Conservation (phyloP, 768 basidiomycete genomes). For the Porphyrellus cyaneotinctus region DNA sequence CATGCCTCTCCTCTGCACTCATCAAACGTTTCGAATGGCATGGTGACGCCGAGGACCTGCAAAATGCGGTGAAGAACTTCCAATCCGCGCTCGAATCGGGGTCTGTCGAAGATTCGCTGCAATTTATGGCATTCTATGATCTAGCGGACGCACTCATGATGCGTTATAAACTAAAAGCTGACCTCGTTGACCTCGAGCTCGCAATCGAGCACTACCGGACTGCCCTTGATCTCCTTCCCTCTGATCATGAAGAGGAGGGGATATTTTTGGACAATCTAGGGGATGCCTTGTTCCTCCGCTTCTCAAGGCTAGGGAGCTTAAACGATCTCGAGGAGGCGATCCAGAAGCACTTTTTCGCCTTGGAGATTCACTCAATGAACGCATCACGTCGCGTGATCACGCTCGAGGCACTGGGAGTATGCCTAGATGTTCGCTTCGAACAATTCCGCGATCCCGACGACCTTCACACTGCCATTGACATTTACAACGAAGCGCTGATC, state of each 20-base stretch:
- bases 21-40: slow-evolving; percentile 20
- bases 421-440: slow-evolving; percentile 26
- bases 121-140: slow-evolving; percentile 18
- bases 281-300: slow-evolving; percentile 24
- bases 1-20: slow-evolving; percentile 23
- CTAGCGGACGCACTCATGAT: slow-evolving; percentile 25
- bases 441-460: slow-evolving; percentile 18
- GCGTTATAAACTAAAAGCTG: slow-evolving; percentile 23
- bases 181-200: slow-evolving; percentile 26
- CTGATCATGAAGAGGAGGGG: slow-evolving; percentile 12
- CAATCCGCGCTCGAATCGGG: slow-evolving; percentile 18
- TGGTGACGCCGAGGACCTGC: slow-evolving; percentile 21
- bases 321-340: slow-evolving; percentile 27
- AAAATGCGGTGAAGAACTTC: slow-evolving; percentile 26
- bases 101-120: slow-evolving; percentile 13
- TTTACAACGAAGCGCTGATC: slow-evolving; percentile 26
- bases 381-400: slow-evolving; percentile 13
- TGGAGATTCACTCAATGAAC: slow-evolving; percentile 16
- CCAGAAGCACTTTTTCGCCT: slow-evolving; percentile 20
- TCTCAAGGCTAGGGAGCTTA: slow-evolving; percentile 10
- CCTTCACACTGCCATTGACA: slow-evolving; percentile 24
- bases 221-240: slow-evolving; percentile 17
- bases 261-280: slow-evolving; percentile 20
- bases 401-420: slow-evolving; percentile 20
- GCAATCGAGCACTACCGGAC: slow-evolving; percentile 24